These are phyloP conservation scores for Blastobotrys malaysiensis DNA, from an alignment of 1,139 yeast species.

Conservation along the genomic window DNA sequence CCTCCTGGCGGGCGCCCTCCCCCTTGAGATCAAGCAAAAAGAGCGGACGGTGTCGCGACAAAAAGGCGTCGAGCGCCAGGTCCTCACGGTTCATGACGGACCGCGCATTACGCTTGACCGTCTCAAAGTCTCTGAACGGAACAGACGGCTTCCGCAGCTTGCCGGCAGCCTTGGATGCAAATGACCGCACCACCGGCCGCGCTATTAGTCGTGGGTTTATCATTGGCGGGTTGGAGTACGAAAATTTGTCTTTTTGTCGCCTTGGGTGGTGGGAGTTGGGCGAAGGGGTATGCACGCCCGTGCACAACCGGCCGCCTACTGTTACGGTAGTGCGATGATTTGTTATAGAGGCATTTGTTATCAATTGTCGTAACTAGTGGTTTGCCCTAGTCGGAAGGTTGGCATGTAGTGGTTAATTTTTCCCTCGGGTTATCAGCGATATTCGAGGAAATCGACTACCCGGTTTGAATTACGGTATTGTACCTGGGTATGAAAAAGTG, in stretches of 20 bases:
- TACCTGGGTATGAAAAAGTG: too few species aligned
- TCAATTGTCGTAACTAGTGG: too few species aligned
- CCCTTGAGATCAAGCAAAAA: constrained; percentile 18
- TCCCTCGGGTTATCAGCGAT: too few species aligned
- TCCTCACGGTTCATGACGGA: constrained; percentile 11
- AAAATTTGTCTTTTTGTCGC: not conserved
- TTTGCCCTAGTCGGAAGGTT: too few species aligned
- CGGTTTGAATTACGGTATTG: too few species aligned
- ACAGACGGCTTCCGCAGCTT: constrained; percentile 13
- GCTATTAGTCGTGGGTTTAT: not conserved
- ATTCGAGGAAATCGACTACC: too few species aligned
- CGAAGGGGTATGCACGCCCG: too few species aligned
- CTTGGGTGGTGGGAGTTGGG: not conserved
- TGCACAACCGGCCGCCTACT: too few species aligned
- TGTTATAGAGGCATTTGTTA: too few species aligned
- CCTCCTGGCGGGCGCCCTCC: constrained; percentile 9
- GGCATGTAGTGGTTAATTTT: too few species aligned
- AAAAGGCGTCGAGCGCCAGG: constrained; percentile 28
- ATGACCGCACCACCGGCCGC: not conserved
- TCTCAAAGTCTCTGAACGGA: constrained; percentile 15
- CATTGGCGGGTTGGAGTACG: not conserved
- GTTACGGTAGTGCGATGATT: too few species aligned
- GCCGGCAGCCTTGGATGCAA: not conserved
- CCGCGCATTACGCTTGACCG: constrained; percentile 13
- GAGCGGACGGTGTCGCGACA: constrained; percentile 31